Conservation (phyloP, 2,329 filamentous ascomycete genomes). For the Colletotrichum falcatum region DNA sequence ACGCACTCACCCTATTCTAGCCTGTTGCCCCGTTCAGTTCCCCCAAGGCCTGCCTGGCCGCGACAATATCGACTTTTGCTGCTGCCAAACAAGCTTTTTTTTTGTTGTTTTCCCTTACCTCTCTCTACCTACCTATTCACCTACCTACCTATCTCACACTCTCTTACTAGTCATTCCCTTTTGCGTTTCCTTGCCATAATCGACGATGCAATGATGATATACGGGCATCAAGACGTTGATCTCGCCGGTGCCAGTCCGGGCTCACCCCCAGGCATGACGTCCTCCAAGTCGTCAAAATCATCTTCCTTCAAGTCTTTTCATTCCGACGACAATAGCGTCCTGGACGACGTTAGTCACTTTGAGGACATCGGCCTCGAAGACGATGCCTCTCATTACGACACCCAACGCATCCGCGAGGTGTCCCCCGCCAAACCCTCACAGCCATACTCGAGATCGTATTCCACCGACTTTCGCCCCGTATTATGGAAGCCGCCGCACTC, state of each 20-base stretch:
- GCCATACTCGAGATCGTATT: conserved; percentile 40
- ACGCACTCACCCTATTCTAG: conserved; percentile 22
- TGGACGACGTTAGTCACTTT: conserved; percentile 84
- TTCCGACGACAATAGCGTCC: conserved; percentile 77
- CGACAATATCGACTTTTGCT: conserved; percentile 25
- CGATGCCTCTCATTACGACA: conserved; percentile 52
- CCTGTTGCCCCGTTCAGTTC: conserved; percentile 37
- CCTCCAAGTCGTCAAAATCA: conserved; percentile 90
- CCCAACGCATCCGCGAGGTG: conserved; percentile 47
- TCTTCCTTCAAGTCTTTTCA: conserved; percentile 84
- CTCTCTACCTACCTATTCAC: neutral
- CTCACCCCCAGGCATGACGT: conserved; percentile 82
- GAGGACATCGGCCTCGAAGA: conserved; percentile 93
- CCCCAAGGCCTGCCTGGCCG: conserved; percentile 23
- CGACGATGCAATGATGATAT: conserved; percentile 41
- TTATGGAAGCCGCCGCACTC: conserved; percentile 37
- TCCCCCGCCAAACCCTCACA: conserved; percentile 45
- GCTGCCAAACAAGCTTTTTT: conserved; percentile 37
- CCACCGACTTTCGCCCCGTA: conserved; percentile 40
- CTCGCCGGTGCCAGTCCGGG: conserved; percentile 38
- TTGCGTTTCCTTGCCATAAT: conserved; percentile 15
- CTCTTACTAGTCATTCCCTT: neutral
- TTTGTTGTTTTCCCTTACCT: conserved; percentile 25
- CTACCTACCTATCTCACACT: neutral
- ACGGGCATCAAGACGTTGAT: conserved; percentile 41